Evolutionary conservation across 306 rosid species (phyloP).

Genomic region (Castanea sativa): DNA sequence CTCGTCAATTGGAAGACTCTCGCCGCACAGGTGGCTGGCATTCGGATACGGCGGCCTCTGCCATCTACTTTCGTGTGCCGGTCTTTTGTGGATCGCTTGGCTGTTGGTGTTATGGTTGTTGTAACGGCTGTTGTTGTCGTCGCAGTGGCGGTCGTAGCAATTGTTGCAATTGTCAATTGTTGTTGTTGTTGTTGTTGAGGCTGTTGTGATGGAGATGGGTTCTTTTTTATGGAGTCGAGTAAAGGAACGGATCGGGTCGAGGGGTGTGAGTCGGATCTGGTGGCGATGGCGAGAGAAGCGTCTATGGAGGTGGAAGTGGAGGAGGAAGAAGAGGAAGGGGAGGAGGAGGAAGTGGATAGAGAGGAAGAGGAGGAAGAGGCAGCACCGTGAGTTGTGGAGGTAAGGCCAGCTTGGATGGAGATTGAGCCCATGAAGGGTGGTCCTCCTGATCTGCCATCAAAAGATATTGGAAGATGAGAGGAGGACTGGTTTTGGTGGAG

Average conservation of each 20-base stretch:
- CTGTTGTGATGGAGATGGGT: slow-evolving; percentile 15
- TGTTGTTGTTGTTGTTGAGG: slow-evolving; percentile 30
- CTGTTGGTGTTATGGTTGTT: slow-evolving; percentile 12
- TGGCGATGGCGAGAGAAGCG: slow-evolving; percentile 81
- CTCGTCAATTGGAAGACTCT: slow-evolving; percentile 86
- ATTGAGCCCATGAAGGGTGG: slow-evolving; percentile 67
- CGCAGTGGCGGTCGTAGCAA: not conserved
- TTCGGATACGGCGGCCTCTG: slow-evolving; percentile 85
- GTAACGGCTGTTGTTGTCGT: not conserved
- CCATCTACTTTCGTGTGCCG: slow-evolving; percentile 93
- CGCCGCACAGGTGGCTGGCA: slow-evolving; percentile 95
- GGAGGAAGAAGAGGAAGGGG: slow-evolving; percentile 34
- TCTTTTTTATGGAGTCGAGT: slow-evolving; percentile 32
- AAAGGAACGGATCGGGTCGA: slow-evolving; percentile 24
- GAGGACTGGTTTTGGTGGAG: slow-evolving; percentile 30
- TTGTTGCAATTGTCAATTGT: slow-evolving; percentile 20
- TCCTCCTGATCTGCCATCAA: slow-evolving; percentile 51
- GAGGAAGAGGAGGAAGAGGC: slow-evolving; percentile 27
- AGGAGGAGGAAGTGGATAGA: slow-evolving; percentile 25
- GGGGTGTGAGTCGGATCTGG: slow-evolving; percentile 66
- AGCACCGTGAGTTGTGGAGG: not conserved
- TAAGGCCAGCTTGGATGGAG: slow-evolving; percentile 45
- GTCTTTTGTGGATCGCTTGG: slow-evolving; percentile 81
- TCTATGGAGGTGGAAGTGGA: slow-evolving; percentile 43
- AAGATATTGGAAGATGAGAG: slow-evolving; percentile 57